Evolutionary conservation across 495 filamentous ascomycete species (phyloP).

Genomic region (Schizothecium vesticola): DNA sequence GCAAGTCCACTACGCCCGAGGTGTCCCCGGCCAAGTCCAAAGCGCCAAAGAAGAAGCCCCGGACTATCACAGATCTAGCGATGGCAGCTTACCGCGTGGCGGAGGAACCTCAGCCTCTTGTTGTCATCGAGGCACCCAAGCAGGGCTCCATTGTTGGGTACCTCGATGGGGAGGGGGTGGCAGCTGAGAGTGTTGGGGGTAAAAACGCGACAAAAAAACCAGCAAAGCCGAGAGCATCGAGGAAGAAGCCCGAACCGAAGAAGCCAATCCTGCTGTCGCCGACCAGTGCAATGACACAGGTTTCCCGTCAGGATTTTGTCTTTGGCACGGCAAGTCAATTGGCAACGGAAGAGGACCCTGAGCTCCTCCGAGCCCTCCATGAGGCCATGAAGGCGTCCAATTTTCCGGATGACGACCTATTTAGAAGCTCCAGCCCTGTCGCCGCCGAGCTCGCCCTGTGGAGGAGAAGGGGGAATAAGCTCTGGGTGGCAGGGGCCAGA

Average conservation of each 20-base stretch:
- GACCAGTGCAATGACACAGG: conserved; percentile 58
- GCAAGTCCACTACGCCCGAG: conserved; percentile 18
- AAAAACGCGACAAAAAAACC: conserved; percentile 28
- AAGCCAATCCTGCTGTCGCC: conserved; percentile 64
- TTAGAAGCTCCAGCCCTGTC: conserved; percentile 29
- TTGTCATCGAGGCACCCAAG: conserved; percentile 12
- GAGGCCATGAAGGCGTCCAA: conserved; percentile 62
- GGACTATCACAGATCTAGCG: conserved; percentile 80
- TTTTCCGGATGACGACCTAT: conserved; percentile 33
- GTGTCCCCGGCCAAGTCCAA: conserved; percentile 46
- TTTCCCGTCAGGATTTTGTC: conserved; percentile 72
- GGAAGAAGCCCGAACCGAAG: conserved; percentile 41
- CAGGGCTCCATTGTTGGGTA: conserved; percentile 30
- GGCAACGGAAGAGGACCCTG: conserved; percentile 67
- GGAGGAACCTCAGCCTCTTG: conserved; percentile 10
- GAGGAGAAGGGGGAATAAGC: conserved; percentile 17
- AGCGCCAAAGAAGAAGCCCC: conserved; percentile 63
- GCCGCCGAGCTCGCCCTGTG: conserved; percentile 25
- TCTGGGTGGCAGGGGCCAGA: conserved; percentile 68
- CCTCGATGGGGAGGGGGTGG: conserved; percentile 16
- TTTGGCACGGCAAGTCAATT: conserved; percentile 94
- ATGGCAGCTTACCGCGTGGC: conserved; percentile 63
- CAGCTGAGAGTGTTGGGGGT: not conserved
- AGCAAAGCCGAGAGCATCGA: conserved; percentile 25
- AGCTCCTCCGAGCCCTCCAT: conserved; percentile 61